phyloP scores from a whole-genome alignment of 106 monocot species.

The Amphibolis antarctica region DNA sequence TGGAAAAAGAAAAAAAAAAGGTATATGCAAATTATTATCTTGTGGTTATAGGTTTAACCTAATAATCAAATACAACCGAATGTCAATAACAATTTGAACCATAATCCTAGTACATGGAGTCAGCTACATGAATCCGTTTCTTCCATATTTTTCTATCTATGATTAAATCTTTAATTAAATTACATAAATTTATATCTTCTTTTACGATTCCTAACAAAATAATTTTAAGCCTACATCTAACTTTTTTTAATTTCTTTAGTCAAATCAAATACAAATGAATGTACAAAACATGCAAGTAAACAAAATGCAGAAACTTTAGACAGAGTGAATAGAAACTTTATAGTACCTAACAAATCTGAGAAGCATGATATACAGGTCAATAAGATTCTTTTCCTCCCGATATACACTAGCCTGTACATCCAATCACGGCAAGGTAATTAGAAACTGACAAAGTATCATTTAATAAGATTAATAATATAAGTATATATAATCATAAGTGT shows the following conservation, averaged over 20 bases:
- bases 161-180: too few species aligned
- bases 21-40: too few species aligned
- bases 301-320: background rate
- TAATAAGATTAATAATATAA: background rate
- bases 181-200: too few species aligned
- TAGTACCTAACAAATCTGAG: conserved; percentile 83
- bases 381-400: conserved; percentile 75
- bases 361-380: conserved; percentile 92
- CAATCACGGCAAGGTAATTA: background rate
- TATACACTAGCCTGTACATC: conserved; percentile 67
- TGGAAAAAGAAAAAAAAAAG: background rate
- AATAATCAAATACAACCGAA: background rate
- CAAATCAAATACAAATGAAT: background rate
- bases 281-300: background rate
- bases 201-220: too few species aligned
- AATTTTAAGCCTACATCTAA: conserved; percentile 17
- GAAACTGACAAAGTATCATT: background rate
- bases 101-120: too few species aligned
- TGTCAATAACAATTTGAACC: too few species aligned
- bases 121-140: too few species aligned
- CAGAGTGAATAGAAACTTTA: too few species aligned
- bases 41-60: too few species aligned
- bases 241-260: too few species aligned
- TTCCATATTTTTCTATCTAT: too few species aligned
- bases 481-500: background rate